These are phyloP conservation scores for Stephania japonica DNA, from an alignment of 164 flowering plant genomes.

Conservation along the genomic window DNA sequence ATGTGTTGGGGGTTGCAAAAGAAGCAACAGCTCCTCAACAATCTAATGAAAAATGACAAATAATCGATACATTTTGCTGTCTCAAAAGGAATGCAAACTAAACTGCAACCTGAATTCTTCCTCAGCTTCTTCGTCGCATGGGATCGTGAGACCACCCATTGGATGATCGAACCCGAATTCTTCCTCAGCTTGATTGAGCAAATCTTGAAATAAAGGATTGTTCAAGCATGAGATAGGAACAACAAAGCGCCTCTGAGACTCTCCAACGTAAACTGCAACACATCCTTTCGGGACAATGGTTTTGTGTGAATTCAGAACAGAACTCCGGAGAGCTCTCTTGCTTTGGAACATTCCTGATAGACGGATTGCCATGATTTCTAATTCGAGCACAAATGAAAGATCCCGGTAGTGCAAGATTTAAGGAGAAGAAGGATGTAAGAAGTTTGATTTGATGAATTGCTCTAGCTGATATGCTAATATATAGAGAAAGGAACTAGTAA, in stretches of 20 bases:
- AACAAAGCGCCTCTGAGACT: not conserved
- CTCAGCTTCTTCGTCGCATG: not conserved
- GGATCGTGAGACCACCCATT: conserved; percentile 2
- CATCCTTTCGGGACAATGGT: not conserved
- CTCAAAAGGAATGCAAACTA: not conserved
- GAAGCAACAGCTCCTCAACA: not conserved
- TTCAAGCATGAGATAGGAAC: conserved; percentile 1
- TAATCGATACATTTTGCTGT: not conserved
- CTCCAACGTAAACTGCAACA: not conserved
- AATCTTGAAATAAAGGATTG: not conserved
- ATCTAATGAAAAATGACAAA: not conserved
- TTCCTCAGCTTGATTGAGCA: conserved; percentile 3
- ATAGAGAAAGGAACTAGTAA: not conserved
- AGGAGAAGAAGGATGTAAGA: not conserved
- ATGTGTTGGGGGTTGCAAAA: conserved; percentile 1
- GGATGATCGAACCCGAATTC: not conserved
- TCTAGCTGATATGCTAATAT: not conserved
- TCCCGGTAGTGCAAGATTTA: not conserved
- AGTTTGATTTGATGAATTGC: not conserved
- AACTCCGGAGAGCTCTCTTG: not conserved
- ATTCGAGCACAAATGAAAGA: not conserved
- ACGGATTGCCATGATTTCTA: not conserved
- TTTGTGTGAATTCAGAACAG: not conserved
- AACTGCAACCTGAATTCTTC: not conserved
- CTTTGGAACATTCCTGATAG: not conserved